phyloP scores from a whole-genome alignment of 495 filamentous ascomycete species.

The Aspergillus asperescens region DNA sequence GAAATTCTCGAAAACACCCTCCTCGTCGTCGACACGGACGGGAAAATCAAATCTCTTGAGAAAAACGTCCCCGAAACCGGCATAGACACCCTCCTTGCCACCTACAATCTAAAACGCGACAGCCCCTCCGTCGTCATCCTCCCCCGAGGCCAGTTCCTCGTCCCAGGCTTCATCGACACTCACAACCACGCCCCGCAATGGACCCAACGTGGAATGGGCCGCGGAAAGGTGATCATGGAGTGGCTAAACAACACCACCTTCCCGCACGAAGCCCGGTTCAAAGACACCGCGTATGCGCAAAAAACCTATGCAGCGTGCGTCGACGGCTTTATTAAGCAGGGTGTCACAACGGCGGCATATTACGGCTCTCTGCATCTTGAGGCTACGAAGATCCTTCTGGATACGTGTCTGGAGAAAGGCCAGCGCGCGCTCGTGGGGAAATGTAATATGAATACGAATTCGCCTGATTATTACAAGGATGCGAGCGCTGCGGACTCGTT shows the following conservation, averaged over 20 bases:
- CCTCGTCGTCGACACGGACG: slow-evolving; percentile 37
- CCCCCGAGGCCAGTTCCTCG: slow-evolving; percentile 51
- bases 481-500: slow-evolving; percentile 43
- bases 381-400: slow-evolving; percentile 55
- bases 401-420: slow-evolving; percentile 49
- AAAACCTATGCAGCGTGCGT: slow-evolving; percentile 51
- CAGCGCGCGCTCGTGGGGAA: slow-evolving; percentile 64
- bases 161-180: slow-evolving; percentile 59
- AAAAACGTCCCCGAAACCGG: slow-evolving; percentile 37
- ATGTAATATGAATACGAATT: slow-evolving; percentile 59
- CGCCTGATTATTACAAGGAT: slow-evolving; percentile 57
- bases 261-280: slow-evolving; percentile 55
- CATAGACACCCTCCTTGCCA: slow-evolving; percentile 5
- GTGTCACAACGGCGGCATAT: slow-evolving; percentile 62
- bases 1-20: slow-evolving; percentile 46
- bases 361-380: slow-evolving; percentile 56
- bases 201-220: slow-evolving; percentile 54
- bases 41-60: slow-evolving; percentile 40
- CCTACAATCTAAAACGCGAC: too few species aligned
- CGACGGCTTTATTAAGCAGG: slow-evolving; percentile 53
- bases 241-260: slow-evolving; percentile 60
- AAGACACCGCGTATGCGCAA: slow-evolving; percentile 47
- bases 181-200: slow-evolving; percentile 64
- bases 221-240: slow-evolving; percentile 52
- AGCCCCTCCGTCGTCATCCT: slow-evolving; percentile 41